Evolutionary conservation across 2,329 filamentous ascomycete genomes (phyloP).

Genomic region (Clonostachys solani): DNA sequence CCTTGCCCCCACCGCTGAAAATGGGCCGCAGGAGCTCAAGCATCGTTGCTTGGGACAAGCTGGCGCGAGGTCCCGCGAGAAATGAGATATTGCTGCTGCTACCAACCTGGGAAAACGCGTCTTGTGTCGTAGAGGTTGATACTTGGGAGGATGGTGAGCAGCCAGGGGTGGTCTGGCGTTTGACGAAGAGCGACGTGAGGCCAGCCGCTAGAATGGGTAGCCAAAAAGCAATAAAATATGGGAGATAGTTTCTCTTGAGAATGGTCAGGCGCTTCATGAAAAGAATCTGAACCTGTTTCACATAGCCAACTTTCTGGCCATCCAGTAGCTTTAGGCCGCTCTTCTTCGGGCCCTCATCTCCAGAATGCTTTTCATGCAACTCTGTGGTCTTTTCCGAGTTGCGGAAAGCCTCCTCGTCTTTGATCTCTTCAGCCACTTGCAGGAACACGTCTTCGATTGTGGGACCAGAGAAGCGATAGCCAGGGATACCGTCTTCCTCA

Average conservation of each 20-base stretch:
- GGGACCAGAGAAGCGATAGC: conserved; percentile 83
- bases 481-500: conserved; percentile 61
- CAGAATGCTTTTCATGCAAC: conserved; percentile 10
- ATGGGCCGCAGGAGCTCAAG: conserved; percentile 32
- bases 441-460: conserved; percentile 93
- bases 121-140: conserved; percentile 30
- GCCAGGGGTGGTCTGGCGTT: conserved; percentile 42
- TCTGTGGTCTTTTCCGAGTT: conserved; percentile 10
- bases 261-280: conserved; percentile 77
- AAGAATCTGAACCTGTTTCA: conserved; percentile 67
- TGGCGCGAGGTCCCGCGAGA: conserved; percentile 26
- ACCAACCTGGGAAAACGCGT: conserved; percentile 29
- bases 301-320: conserved; percentile 65
- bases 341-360: conserved; percentile 11
- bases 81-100: conserved; percentile 15
- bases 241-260: conserved; percentile 72
- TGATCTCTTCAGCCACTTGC: conserved; percentile 76
- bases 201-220: conserved; percentile 78
- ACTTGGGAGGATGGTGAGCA: conserved; percentile 48
- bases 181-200: conserved; percentile 73
- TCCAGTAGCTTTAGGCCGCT: conserved; percentile 54
- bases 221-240: conserved; percentile 69
- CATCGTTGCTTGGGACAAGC: conserved; percentile 24
- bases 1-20: conserved; percentile 16
- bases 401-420: conserved; percentile 38